phyloP scores from a whole-genome alignment of 1,139 yeast genomes.

The Zygoascus hellenicus region DNA sequence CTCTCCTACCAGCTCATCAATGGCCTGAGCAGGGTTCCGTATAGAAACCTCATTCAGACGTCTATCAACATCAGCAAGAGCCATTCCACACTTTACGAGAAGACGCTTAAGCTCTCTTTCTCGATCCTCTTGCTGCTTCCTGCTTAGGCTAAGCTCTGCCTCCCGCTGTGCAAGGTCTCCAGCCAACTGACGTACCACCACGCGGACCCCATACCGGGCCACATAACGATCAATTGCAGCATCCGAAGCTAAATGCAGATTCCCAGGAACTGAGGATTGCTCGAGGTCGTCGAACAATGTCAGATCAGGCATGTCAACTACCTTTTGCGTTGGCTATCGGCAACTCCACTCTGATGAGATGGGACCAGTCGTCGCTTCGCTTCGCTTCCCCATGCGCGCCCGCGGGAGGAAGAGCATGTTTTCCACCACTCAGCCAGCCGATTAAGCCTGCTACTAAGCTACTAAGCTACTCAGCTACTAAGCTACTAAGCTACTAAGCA shows the following conservation, averaged over 20 bases:
- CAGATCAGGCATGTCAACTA: not conserved
- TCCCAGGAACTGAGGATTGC: constrained; percentile 34
- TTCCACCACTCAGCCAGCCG: too few relatives aligned
- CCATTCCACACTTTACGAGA: constrained; percentile 43
- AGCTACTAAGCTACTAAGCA: too few relatives aligned
- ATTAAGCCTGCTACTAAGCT: too few relatives aligned
- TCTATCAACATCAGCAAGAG: constrained; percentile 42
- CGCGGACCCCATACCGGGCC: constrained; percentile 39
- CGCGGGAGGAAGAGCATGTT: too few relatives aligned
- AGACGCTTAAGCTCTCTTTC: constrained; percentile 43
- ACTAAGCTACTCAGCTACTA: too few relatives aligned
- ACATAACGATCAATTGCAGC: constrained; percentile 37
- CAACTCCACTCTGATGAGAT: too few relatives aligned
- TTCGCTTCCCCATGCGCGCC: too few relatives aligned
- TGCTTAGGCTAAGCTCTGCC: constrained; percentile 40
- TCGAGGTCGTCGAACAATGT: constrained; percentile 22
- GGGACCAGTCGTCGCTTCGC: too few relatives aligned
- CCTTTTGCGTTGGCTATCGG: not conserved
- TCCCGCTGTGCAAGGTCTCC: constrained; percentile 47
- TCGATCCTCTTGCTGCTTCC: constrained; percentile 40
- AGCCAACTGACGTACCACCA: constrained; percentile 45
- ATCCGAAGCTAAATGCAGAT: constrained; percentile 35
- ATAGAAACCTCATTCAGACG: constrained; percentile 29
- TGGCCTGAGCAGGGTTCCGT: constrained; percentile 24
- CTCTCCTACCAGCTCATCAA: constrained; percentile 30